Evolutionary conservation across 2,329 filamentous ascomycete genomes (phyloP).

Genomic region (Alternaria postmessia): DNA sequence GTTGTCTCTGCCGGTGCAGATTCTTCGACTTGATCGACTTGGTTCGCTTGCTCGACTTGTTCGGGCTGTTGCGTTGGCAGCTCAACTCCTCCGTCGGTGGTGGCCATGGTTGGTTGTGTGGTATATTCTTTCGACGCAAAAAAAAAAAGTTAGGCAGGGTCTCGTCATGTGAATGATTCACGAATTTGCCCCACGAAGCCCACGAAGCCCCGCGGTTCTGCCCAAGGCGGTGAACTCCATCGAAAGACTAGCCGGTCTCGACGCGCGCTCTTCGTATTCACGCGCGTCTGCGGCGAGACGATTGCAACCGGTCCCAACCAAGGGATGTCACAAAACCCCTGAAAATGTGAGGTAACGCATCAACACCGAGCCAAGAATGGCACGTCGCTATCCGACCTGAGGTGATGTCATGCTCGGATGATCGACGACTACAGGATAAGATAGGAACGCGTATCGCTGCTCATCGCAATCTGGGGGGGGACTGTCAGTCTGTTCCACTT

Average conservation of each 20-base stretch:
- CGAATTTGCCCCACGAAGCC: background rate
- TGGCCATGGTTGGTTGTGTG: constrained; percentile 23
- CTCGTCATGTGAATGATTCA: constrained; percentile 6
- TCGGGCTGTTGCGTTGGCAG: constrained; percentile 14
- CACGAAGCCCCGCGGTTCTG: background rate
- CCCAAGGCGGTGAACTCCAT: constrained; percentile 12
- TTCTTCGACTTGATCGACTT: constrained; percentile 15
- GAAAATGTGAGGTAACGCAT: background rate
- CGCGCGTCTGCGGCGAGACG: background rate
- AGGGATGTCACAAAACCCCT: constrained; percentile 20
- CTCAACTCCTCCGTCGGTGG: constrained; percentile 14
- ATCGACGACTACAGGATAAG: constrained; percentile 17
- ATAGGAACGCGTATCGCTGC: constrained; percentile 22
- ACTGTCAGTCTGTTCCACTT: constrained; percentile 9
- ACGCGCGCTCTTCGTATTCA: background rate
- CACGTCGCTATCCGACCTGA: background rate
- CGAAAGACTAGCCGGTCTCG: background rate
- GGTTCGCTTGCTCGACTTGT: constrained; percentile 10
- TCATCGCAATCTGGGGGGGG: constrained; percentile 30
- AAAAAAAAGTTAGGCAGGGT: background rate
- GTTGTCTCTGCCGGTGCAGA: constrained; percentile 37
- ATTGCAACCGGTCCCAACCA: constrained; percentile 8
- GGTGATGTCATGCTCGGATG: constrained; percentile 30
- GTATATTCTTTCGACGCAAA: background rate
- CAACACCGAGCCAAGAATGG: background rate